Percentiles rank a stretch among this genome's conserved stretches.
Conservation (phyloP, 139 green algal genomes). For the Coelastrella sp. region DNA sequence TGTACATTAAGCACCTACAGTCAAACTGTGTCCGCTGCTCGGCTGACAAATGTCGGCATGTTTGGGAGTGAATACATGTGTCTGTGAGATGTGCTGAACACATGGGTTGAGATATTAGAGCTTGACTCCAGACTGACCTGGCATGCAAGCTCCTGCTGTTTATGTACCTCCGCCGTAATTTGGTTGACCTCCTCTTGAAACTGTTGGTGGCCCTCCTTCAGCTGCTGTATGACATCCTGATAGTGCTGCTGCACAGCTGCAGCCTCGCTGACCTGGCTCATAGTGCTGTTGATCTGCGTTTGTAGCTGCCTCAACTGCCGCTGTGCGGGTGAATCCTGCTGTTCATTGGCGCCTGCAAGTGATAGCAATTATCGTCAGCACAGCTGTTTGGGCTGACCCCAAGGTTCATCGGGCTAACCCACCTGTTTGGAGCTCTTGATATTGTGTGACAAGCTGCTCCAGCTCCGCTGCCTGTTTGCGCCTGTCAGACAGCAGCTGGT, state of each 20-base stretch:
- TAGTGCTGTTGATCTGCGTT: background rate
- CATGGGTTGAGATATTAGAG: too few relatives aligned
- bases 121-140: background rate
- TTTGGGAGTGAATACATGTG: too few relatives aligned
- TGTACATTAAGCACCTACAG: background rate
- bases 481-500: background rate
- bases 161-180: background rate
- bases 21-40: background rate
- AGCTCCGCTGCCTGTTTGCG: background rate
- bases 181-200: background rate
- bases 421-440: background rate
- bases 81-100: too few relatives aligned
- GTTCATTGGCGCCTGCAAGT: background rate
- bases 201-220: slow-evolving; percentile 16
- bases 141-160: background rate
- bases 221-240: background rate
- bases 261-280: background rate
- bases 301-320: background rate
- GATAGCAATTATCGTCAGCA: background rate
- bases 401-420: background rate
- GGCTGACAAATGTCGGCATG: too few relatives aligned
- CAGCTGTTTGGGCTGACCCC: background rate
- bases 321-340: background rate
- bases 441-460: background rate
- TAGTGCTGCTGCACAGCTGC: slow-evolving; percentile 5